Base-by-base conservation (phyloP, 208 protist genomes). In the Leishmania major region DNA sequence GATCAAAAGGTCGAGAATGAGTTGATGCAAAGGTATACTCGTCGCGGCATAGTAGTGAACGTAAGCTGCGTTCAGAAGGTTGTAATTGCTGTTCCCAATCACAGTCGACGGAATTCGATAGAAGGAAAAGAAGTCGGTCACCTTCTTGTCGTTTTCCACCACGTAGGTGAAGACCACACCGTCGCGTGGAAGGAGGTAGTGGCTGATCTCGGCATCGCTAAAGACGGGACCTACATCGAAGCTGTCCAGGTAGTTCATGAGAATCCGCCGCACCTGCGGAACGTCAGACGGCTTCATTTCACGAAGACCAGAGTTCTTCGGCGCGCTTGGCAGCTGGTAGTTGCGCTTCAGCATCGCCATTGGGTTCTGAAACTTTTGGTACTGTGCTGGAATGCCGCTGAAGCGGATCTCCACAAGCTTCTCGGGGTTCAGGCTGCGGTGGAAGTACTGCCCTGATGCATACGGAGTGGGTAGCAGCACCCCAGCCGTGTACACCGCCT, bases 401-500 rank as follows among this genome's bases (percentile, higher is more conserved):
- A 99, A 99, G 49, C 84, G 81, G 47, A 97, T 85, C 15, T 84
- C 87, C 19, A 99, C 91, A 19, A 99, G 92, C 83, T 99, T 99
- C 84, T 99, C 98, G 1, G 96, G 96, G 86, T 99, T 99, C 28
- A 99, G 86, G 49, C 90, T 98, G 57, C 99, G 95, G 83, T 99
- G 99, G 72, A 89, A 99, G 91, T 99, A 99, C 49, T 92, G 89
- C 28, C 85, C 97, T 0, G 80, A 88, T 28, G 97, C 84, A 55
- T 99, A 96, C n/a, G 99, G 99, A 13, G 91, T 99, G 2, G 99
- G 99, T 10, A 99, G 69, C 0, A 98, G 78, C 3, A 97, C 93
- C 51, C 99, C 99, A 25, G 99, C 98, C 17, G 99, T 99, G 88
- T 99, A 99, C 22, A 99, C 87, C 0, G 99, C 99, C 85, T 99